Evolutionary conservation across 305 asterid genomes (phyloP), one percentile per base, ranked within the genome.

Genomic region (Fraxinus ornus): DNA sequence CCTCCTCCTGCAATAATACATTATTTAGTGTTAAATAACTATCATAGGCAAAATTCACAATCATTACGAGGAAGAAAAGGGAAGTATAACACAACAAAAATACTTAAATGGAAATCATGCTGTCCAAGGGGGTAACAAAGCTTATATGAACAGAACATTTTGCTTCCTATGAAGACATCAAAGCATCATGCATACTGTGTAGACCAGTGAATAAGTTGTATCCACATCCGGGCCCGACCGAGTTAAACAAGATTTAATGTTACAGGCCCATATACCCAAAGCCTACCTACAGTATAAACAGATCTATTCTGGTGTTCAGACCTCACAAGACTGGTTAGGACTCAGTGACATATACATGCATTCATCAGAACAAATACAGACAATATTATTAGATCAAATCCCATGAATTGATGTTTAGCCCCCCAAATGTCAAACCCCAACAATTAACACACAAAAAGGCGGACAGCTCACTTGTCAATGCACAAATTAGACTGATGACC

Each of bases 1-100:
- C 98, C 81, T 92, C 97, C 86, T 93, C 95, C 98, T 95, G 89
- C 86, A 90, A 78, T 62, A 90, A 47, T 76, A 80, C 79, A 64
- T 24, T 62, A 62, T 62, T 62, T 62, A 22, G 28, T 64, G 12
- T 64, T 22, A 64, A 8, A 64, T 64, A 32, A 8, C n/a, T 1
- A 8, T n/a, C 73, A 64, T 32, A 22, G n/a, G 9, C 30, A 24
- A 35, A 62, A 76, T 70, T 55, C 36, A 78, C 68, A 19, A 41
- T 62, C 62, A 36, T 30, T 81, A 37, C 21, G 75, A 85, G 28
- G 37, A 12, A 83, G 70, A 3, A 70, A 75, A 76, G 66, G 36
- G 30, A 44, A 71, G 21, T 21, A 22, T 77, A 7, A 44, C 28
- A 81, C 47, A 26, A 71, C 44, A 21, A 52, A 28, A 57, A 33